Conservation (phyloP, 2,329 filamentous ascomycete genomes). For the Polychaeton citri region DNA sequence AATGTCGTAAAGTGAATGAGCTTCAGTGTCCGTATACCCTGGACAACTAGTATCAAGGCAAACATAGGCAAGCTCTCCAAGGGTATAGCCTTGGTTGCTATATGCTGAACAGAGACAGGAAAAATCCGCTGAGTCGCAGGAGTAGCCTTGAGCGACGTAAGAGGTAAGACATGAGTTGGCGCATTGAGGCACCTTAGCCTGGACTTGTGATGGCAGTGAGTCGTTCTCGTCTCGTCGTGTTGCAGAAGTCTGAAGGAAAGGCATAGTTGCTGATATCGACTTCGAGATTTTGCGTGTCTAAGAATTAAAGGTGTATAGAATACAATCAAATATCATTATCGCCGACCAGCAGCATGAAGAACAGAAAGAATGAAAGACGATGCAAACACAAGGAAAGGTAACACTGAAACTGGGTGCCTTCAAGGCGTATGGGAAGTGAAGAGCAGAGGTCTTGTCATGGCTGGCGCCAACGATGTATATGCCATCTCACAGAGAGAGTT, state of each 20-base stretch:
- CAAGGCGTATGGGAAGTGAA: background rate
- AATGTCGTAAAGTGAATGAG: slow-evolving; percentile 11
- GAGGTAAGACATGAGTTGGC: slow-evolving; percentile 15
- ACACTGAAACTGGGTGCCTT: slow-evolving; percentile 9
- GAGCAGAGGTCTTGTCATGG: no score
- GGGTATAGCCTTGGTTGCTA: slow-evolving; percentile 16
- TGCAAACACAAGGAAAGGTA: slow-evolving; percentile 4
- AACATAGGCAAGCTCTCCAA: slow-evolving; percentile 20
- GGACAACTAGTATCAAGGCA: slow-evolving; percentile 8
- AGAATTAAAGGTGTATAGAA: no score
- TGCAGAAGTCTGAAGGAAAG: background rate
- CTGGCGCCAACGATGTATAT: no score
- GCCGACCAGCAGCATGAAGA: slow-evolving; percentile 15
- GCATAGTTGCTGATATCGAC: slow-evolving; percentile 2
- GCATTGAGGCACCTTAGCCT: slow-evolving; percentile 14
- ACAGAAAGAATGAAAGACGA: slow-evolving; percentile 4
- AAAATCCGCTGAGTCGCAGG: slow-evolving; percentile 9
- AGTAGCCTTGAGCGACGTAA: slow-evolving; percentile 12
- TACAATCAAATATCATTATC: slow-evolving; percentile 3
- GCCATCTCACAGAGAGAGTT: no score
- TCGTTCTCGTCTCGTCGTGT: slow-evolving; percentile 1
- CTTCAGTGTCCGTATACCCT: slow-evolving; percentile 1
- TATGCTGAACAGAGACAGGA: slow-evolving; percentile 19
- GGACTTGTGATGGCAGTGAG: slow-evolving; percentile 9
- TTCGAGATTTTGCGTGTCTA: no score